Evolutionary conservation across 345 rosid genomes (phyloP).

Genomic region (Rhizophora mangle): DNA sequence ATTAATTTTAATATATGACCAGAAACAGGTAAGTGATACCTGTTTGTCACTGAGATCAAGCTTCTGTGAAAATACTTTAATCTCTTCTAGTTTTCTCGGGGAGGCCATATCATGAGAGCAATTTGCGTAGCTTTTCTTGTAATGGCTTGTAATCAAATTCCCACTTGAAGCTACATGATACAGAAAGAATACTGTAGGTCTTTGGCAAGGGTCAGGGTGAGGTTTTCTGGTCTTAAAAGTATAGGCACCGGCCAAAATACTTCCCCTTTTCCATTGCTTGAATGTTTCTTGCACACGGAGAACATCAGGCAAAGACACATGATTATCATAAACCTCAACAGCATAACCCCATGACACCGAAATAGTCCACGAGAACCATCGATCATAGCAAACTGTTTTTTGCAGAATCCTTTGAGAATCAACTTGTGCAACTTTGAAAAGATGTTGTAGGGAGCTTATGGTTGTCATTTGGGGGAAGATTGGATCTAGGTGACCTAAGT

Average conservation of each 20-base stretch:
- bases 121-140: conserved; percentile 44
- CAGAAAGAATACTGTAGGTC: conserved; percentile 67
- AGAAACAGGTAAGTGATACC: conserved; percentile 28
- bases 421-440: conserved; percentile 42
- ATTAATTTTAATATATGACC: too few relatives aligned
- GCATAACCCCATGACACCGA: conserved; percentile 91
- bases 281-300: conserved; percentile 60
- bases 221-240: conserved; percentile 50
- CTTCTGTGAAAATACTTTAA: conserved; percentile 58
- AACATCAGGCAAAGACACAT: conserved; percentile 31
- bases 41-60: conserved; percentile 51
- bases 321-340: conserved; percentile 49
- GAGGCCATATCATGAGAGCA: conserved; percentile 48
- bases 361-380: conserved; percentile 79
- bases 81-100: conserved; percentile 56
- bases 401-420: conserved; percentile 77
- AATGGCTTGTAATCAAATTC: conserved; percentile 40
- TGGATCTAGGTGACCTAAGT: conserved; percentile 56
- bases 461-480: conserved; percentile 72
- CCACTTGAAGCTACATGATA: conserved; percentile 27
- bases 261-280: conserved; percentile 52
- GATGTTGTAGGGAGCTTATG: conserved; percentile 44
- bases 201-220: conserved; percentile 59
- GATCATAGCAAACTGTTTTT: conserved; percentile 80
- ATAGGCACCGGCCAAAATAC: conserved; percentile 35